Evolutionary conservation across 1,284 basidiomycete species (phyloP).

Genomic region (Singerocomus inundabilis): DNA sequence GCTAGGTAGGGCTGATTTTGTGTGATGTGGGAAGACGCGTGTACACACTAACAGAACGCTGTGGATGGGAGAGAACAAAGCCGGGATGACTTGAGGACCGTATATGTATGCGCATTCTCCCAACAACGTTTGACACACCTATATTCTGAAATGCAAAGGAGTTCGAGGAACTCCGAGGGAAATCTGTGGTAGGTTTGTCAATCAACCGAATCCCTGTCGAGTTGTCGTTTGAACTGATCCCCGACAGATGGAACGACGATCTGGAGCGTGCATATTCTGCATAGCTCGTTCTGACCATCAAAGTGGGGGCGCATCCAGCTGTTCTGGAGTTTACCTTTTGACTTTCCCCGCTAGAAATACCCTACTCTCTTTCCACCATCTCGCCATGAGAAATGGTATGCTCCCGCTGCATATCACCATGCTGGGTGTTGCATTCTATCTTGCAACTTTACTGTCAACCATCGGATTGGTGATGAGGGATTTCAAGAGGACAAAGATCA

Average conservation of each 20-base stretch:
- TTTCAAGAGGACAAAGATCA: conserved; percentile 18
- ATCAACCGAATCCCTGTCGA: background rate
- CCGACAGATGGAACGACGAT: conserved; percentile 71
- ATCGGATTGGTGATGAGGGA: conserved; percentile 44
- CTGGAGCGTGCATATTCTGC: conserved; percentile 76
- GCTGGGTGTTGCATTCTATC: conserved; percentile 95
- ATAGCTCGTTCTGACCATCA: conserved; percentile 63
- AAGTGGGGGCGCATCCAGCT: conserved; percentile 45
- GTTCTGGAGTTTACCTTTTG: too few species aligned
- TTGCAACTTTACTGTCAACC: conserved; percentile 80
- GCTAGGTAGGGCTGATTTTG: conserved; percentile 88
- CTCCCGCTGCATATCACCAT: conserved; percentile 78
- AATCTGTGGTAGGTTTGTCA: conserved; percentile 78
- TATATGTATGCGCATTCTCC: conserved; percentile 56
- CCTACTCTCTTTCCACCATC: conserved; percentile 68
- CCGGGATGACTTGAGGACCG: conserved; percentile 42
- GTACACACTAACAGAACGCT: conserved; percentile 20
- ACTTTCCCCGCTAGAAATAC: too few species aligned
- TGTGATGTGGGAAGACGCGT: conserved; percentile 93
- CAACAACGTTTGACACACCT: conserved; percentile 79
- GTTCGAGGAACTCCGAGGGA: conserved; percentile 77
- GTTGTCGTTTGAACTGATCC: conserved; percentile 10
- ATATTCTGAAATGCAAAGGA: conserved; percentile 92
- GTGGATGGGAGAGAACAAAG: conserved; percentile 5
- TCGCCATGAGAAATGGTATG: conserved; percentile 54